phyloP scores from a whole-genome alignment of 129 eudicot genomes.

The Flaveria linearis region DNA sequence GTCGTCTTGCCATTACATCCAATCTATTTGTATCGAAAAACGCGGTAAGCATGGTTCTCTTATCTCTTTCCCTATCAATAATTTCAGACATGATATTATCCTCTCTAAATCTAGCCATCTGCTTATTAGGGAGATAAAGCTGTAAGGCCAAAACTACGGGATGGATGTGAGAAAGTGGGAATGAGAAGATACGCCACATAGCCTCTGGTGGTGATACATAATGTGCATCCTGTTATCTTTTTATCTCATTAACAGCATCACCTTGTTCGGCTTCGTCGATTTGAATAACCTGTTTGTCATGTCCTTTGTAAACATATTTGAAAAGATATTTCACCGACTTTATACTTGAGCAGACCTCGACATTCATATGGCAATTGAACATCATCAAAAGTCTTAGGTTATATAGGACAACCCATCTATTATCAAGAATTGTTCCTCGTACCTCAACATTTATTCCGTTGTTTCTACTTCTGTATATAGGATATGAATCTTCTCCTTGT shows the following conservation, averaged over 20 bases:
- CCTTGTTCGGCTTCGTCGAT: neutral
- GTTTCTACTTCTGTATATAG: conserved; percentile 23
- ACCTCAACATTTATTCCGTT: neutral
- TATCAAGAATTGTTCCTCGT: neutral
- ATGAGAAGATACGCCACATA: conserved; percentile 12
- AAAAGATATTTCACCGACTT: conserved; percentile 18
- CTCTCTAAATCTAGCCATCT: neutral
- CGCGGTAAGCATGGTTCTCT: conserved; percentile 11
- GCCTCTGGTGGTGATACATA: conserved; percentile 21
- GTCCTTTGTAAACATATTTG: conserved; percentile 11
- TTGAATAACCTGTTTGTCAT: neutral
- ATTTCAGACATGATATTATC: neutral
- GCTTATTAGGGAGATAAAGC: neutral
- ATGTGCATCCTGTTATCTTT: neutral
- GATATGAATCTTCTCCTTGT: conserved; percentile 28
- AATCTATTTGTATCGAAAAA: conserved; percentile 1
- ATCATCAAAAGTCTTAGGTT: conserved; percentile 14
- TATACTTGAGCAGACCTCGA: neutral
- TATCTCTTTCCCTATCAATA: neutral
- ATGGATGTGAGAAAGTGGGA: conserved; percentile 17
- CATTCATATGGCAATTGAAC: neutral
- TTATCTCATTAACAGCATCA: neutral
- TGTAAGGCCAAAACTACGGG: neutral
- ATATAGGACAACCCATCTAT: conserved; percentile 35
- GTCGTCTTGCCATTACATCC: neutral